Conservation (phyloP, 306 rosid genomes). For the Mimosa pudica region DNA sequence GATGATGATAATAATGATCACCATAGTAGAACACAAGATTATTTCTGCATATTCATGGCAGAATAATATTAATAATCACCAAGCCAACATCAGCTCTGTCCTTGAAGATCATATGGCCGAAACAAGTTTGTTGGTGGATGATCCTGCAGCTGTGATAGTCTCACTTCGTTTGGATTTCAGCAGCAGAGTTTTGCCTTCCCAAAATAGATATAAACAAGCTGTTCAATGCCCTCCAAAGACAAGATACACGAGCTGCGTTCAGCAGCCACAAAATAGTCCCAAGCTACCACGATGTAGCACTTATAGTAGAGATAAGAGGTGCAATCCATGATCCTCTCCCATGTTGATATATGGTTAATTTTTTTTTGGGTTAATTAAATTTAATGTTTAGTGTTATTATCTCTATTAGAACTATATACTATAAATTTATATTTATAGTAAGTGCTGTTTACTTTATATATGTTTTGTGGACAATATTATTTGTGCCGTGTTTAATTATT, state of each 20-base stretch:
- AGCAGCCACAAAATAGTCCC: background rate
- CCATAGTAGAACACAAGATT: background rate
- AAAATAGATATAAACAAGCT: background rate
- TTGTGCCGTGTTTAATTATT: background rate
- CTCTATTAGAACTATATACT: too few relatives aligned
- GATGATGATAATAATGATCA: background rate
- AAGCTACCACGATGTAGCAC: background rate
- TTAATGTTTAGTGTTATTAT: background rate
- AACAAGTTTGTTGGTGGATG: background rate
- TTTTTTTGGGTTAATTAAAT: too few relatives aligned
- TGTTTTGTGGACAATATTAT: background rate
- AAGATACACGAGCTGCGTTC: background rate
- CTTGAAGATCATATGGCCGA: background rate
- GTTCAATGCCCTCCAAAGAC: background rate
- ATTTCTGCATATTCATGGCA: background rate
- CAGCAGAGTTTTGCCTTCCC: background rate
- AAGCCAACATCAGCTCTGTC: background rate
- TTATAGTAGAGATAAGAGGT: background rate
- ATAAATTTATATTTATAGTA: too few relatives aligned
- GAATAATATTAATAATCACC: background rate
- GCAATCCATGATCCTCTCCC: background rate
- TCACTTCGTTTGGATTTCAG: background rate
- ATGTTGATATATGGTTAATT: too few relatives aligned
- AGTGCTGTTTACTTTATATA: too few relatives aligned
- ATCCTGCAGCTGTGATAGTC: background rate